Evolutionary conservation across 73 alveolate species (phyloP).

Genomic region (Diophrys sp.): DNA sequence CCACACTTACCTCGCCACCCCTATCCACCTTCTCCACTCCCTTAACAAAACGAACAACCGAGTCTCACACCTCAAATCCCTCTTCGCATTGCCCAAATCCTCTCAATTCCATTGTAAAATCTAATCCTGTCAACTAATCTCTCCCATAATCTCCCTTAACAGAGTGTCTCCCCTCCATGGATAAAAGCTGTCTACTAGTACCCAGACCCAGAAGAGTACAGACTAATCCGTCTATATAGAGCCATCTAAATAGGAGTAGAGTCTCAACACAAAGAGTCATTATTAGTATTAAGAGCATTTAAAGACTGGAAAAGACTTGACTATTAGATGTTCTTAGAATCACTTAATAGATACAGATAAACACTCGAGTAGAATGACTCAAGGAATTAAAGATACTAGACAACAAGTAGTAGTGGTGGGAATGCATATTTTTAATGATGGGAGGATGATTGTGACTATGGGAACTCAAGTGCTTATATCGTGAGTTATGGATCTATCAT

Average conservation of each 20-base stretch:
- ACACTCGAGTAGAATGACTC: not conserved
- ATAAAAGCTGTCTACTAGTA: not conserved
- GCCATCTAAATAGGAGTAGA: not conserved
- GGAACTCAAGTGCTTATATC: too few species aligned
- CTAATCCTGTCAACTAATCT: not conserved
- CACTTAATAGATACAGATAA: not conserved
- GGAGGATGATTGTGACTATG: too few species aligned
- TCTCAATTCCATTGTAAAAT: not conserved
- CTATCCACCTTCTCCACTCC: not conserved
- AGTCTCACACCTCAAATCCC: not conserved
- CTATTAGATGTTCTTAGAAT: not conserved
- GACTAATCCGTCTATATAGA: not conserved
- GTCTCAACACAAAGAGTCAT: not conserved
- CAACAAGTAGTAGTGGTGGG: too few species aligned
- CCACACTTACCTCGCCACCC: not conserved
- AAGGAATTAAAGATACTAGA: too few species aligned
- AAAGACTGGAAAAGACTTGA: not conserved
- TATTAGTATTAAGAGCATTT: not conserved
- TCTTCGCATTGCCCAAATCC: not conserved
- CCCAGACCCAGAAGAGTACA: not conserved
- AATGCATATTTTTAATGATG: too few species aligned
- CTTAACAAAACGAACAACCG: too few species aligned
- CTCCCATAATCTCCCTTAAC: not conserved
- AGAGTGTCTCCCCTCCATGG: not conserved
- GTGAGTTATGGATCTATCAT: too few species aligned